Evolutionary conservation across 768 basidiomycete genomes (phyloP).

Genomic region (Leccinum obscurum): DNA sequence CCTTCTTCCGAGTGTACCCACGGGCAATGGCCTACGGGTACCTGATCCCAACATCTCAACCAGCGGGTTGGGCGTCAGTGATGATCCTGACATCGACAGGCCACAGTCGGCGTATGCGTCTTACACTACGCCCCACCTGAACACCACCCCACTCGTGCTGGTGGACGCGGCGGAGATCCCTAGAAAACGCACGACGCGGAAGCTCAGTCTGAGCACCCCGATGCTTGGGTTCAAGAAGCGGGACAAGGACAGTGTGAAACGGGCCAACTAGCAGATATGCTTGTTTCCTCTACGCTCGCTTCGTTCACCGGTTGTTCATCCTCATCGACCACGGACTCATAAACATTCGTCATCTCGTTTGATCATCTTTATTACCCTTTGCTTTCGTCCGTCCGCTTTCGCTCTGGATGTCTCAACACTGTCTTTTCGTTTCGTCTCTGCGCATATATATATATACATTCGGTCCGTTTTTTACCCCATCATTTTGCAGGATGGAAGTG

Average conservation of each 20-base stretch:
- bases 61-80: slow-evolving; percentile 3
- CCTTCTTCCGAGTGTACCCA: background rate
- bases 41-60: slow-evolving; percentile 2
- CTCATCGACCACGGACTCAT: background rate
- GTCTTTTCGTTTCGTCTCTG: background rate
- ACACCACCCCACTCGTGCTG: slow-evolving; percentile 19
- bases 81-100: slow-evolving; percentile 2
- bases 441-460: slow-evolving; percentile 9
- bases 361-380: slow-evolving; percentile 31
- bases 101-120: slow-evolving; percentile 32
- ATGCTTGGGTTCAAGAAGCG: slow-evolving; percentile 56
- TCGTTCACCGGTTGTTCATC: background rate
- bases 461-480: background rate
- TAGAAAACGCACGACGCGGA: slow-evolving; percentile 50
- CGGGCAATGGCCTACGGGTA: background rate
- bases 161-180: slow-evolving; percentile 23
- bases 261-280: slow-evolving; percentile 8
- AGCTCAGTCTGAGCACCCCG: slow-evolving; percentile 67
- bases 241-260: slow-evolving; percentile 44
- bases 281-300: background rate
- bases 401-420: background rate
- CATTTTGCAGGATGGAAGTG: slow-evolving; percentile 13
- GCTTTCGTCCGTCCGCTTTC: slow-evolving; percentile 7
- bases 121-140: slow-evolving; percentile 15
- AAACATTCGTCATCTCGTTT: slow-evolving; percentile 12